These are phyloP conservation scores for Eucommia ulmoides DNA, from an alignment of 257 asterid species.

Conservation along the genomic window DNA sequence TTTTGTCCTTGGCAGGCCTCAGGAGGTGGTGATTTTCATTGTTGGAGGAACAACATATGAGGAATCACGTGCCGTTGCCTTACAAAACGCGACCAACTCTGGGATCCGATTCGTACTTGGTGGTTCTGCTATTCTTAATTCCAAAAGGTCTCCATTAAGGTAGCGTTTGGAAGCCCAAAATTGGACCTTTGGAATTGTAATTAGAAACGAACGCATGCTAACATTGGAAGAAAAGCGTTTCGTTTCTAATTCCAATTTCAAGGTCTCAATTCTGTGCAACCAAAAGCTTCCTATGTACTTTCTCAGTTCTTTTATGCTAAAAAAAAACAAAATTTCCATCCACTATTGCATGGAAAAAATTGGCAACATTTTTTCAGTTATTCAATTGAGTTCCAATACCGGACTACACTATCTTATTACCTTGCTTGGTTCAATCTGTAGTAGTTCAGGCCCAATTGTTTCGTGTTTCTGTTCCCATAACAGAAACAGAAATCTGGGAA, in stretches of 20 bases:
- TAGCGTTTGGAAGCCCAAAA: not conserved
- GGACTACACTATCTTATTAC: not conserved
- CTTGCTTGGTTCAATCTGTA: not conserved
- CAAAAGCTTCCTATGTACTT: not conserved
- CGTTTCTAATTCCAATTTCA: no score
- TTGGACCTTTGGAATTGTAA: not conserved
- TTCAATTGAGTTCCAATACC: not conserved
- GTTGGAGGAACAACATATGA: slow-evolving; percentile 97
- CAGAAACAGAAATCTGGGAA: no score
- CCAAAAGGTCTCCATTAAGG: slow-evolving; percentile 44
- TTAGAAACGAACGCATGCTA: no score
- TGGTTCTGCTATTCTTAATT: slow-evolving; percentile 79
- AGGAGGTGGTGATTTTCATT: slow-evolving; percentile 77
- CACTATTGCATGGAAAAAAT: no score
- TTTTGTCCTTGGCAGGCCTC: slow-evolving; percentile 63
- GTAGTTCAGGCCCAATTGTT: not conserved
- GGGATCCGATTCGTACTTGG: slow-evolving; percentile 93
- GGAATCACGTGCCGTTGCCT: slow-evolving; percentile 83
- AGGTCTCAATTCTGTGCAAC: not conserved
- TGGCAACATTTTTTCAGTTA: no score
- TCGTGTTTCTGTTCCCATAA: no score
- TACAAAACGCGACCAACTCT: slow-evolving; percentile 67
- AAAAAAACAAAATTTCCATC: no score
- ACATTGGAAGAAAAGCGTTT: no score
- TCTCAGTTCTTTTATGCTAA: not conserved